Evolutionary conservation across 2,329 filamentous ascomycete species (phyloP).

Genomic region (Aspergillus ochraceoroseus): DNA sequence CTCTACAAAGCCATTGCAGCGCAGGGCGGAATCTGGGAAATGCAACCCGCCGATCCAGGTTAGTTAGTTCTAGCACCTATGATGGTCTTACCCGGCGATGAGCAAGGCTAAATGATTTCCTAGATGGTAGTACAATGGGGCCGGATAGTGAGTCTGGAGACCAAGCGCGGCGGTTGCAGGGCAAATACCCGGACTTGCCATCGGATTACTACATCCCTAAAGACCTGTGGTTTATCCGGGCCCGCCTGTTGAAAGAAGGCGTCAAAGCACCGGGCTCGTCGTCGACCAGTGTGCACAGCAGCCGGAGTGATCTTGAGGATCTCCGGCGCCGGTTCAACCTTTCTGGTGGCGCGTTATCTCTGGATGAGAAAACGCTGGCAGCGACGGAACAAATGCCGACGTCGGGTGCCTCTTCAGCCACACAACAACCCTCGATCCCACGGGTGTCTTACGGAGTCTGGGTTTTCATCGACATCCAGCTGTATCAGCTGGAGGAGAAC

Average conservation of each 20-base stretch:
- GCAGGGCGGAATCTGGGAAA: constrained; percentile 83
- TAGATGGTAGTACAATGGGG: constrained; percentile 34
- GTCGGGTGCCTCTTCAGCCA: constrained; percentile 38
- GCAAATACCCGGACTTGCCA: constrained; percentile 42
- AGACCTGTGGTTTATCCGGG: constrained; percentile 90
- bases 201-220: constrained; percentile 77
- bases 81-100: background rate
- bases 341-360: constrained; percentile 30
- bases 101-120: constrained; percentile 11
- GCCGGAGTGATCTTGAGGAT: constrained; percentile 41
- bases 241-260: constrained; percentile 80
- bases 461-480: constrained; percentile 91
- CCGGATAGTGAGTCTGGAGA: constrained; percentile 35
- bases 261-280: constrained; percentile 52
- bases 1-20: constrained; percentile 89
- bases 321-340: constrained; percentile 39
- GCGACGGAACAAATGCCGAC: constrained; percentile 32
- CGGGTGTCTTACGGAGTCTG: constrained; percentile 65
- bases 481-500: constrained; percentile 87
- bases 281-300: constrained; percentile 38
- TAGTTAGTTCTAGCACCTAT: constrained; percentile 16
- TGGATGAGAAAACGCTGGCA: constrained; percentile 33
- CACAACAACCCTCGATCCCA: constrained; percentile 33
- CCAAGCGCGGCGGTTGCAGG: constrained; percentile 39
- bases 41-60: constrained; percentile 45